Base-by-base conservation (phyloP, 495 filamentous ascomycete species). In the Penicillium cosmopolitanum region DNA sequence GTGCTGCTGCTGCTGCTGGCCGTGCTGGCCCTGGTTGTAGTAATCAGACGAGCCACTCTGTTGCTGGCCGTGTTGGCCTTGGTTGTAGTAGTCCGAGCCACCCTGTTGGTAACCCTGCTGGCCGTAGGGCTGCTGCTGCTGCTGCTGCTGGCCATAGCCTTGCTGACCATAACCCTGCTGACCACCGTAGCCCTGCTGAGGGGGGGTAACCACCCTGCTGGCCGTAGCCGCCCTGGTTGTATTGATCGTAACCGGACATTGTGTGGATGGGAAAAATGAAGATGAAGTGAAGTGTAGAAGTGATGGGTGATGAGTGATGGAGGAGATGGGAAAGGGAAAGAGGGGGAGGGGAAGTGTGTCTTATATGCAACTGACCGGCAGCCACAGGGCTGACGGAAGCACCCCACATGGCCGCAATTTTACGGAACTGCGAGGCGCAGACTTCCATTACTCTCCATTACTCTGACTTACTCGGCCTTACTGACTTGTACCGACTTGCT, bases 221-320 rank as follows among this genome's bases (percentile, higher is more conserved):
- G 59, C 58, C 58, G 64, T 74, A 69, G 60, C 64, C 61, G 60
- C 64, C 59, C 50, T 77, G 71, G 68, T 75, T 72, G 68, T 77
- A 69, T n/a, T 77, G 67, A 50, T 74, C 65, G 73, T 79, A 73
- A 51, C 73, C 77, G 59, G 77, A 80, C 77, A 80, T 80, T 51
- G 38, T 56, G 53, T 50, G 23, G 23, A 23, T 35, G 19, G 3
- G 38, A 21, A 28, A 34, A 31, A 40, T 6, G 34, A 28, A 34
- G 40, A 40, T 6, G 25, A 44, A 16, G 28, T 9, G 36, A 28
- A 43, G 44, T 46, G 42, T 38, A n/a, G 36, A 38, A 13, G 36
- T 38, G 56, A 28, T 25, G 46, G 28, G 18, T 25, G 46, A 48
- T 10, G 15, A 46, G 40, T 28, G 55, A 50, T 58, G 36, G 15